phyloP scores from a whole-genome alignment of 75 land plant species.

The Picea sitchensis region DNA sequence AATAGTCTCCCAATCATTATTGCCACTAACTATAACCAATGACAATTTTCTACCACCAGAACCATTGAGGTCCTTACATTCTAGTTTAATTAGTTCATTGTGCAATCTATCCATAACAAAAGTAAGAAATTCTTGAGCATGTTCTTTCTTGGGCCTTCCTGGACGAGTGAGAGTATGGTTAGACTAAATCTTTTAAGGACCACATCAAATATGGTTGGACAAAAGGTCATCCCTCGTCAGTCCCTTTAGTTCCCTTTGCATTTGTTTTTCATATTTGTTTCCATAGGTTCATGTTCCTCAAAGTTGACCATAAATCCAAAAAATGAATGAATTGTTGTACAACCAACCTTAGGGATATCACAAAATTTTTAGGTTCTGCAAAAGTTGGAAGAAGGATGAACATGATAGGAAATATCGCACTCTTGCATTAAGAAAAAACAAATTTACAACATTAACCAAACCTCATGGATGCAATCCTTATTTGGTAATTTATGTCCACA shows the following conservation, averaged over 20 bases:
- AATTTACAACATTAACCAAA: slow-evolving; percentile 79
- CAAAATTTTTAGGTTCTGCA: slow-evolving; percentile 51
- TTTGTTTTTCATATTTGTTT: too few relatives aligned
- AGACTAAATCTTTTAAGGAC: slow-evolving; percentile 72
- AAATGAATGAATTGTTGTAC: slow-evolving; percentile 78
- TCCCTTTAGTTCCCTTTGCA: too few relatives aligned
- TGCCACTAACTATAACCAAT: slow-evolving; percentile 30
- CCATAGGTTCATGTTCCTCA: slow-evolving; percentile 46
- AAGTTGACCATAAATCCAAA: slow-evolving; percentile 57
- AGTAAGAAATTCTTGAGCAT: slow-evolving; percentile 94
- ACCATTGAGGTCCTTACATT: slow-evolving; percentile 27
- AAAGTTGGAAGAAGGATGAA: slow-evolving; percentile 79
- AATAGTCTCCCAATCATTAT: slow-evolving; percentile 95
- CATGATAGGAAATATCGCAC: slow-evolving; percentile 91
- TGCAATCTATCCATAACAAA: slow-evolving; percentile 92
- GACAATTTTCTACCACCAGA: slow-evolving; percentile 17
- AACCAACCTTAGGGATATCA: slow-evolving; percentile 78
- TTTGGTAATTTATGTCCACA: background rate
- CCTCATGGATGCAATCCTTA: slow-evolving; percentile 63
- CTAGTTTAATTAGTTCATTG: slow-evolving; percentile 79
- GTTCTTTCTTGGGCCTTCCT: slow-evolving; percentile 91
- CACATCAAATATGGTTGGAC: slow-evolving; percentile 83
- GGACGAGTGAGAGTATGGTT: slow-evolving; percentile 50
- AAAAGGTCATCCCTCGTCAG: slow-evolving; percentile 72
- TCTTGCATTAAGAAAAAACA: slow-evolving; percentile 92